phyloP scores from a whole-genome alignment of 78 protist genomes.

The slime mould (Dictyostelium discoideum) region DNA sequence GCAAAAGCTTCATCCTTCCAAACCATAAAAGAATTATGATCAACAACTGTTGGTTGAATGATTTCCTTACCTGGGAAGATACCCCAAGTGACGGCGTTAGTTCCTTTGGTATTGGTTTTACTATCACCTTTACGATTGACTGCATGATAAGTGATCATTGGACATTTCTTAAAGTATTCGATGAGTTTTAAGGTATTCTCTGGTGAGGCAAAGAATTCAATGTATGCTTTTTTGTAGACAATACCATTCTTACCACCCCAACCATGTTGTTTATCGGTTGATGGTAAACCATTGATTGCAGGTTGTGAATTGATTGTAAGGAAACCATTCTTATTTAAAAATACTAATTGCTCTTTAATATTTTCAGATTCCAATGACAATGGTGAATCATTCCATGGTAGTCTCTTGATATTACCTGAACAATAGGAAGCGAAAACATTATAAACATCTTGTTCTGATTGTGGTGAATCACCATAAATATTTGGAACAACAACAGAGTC shows the following conservation, averaged over 20 bases:
- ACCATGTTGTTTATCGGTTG: constrained; percentile 90
- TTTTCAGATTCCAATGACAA: constrained; percentile 87
- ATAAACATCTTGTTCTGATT: constrained; percentile 56
- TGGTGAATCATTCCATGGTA: constrained; percentile 87
- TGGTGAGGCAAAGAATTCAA: constrained; percentile 93
- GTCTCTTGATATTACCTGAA: constrained; percentile 26
- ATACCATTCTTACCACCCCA: constrained; percentile 97
- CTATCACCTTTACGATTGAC: constrained; percentile 76
- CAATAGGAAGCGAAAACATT: constrained; percentile 81
- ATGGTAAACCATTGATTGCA: constrained; percentile 91
- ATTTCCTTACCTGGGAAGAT: constrained; percentile 97
- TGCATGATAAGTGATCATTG: constrained; percentile 88
- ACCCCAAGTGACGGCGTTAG: constrained; percentile 97
- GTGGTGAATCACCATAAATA: constrained; percentile 60
- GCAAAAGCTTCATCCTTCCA: constrained; percentile 97
- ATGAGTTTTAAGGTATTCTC: constrained; percentile 54
- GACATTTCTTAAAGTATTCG: constrained; percentile 35
- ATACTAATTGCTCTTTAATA: constrained; percentile 67
- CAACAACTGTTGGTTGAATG: constrained; percentile 97
- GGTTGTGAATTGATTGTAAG: constrained; percentile 98
- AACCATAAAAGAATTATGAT: constrained; percentile 85
- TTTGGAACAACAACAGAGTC: neutral
- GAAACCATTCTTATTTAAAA: constrained; percentile 87
- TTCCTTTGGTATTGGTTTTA: constrained; percentile 48
- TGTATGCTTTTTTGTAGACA: constrained; percentile 97